A percentile compares a stretch with the other conserved stretches of the same genome.
Evolutionary conservation across 164 flowering plant genomes (phyloP).

Genomic region (Magnolia kwangsiensis): DNA sequence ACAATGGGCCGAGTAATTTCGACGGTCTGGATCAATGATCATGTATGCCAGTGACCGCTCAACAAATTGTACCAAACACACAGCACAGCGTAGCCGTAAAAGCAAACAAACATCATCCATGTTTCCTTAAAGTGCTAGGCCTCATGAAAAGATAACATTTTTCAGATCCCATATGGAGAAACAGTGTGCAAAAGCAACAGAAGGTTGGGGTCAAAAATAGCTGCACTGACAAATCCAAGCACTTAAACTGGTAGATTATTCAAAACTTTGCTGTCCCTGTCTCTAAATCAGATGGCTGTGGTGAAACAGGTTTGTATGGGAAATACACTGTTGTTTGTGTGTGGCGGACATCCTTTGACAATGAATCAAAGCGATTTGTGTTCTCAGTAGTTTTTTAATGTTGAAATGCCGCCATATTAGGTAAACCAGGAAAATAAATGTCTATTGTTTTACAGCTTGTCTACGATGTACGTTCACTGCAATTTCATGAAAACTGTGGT

Average conservation of each 20-base stretch:
- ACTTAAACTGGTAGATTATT: background rate
- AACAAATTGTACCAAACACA: too few species aligned
- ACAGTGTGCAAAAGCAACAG: background rate
- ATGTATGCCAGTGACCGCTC: too few species aligned
- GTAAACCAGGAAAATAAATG: background rate
- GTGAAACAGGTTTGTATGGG: background rate
- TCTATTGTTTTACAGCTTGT: too few species aligned
- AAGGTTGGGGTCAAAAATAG: background rate
- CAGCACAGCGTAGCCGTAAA: too few species aligned
- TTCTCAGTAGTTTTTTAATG: background rate
- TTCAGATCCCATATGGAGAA: too few species aligned
- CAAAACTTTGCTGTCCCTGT: background rate
- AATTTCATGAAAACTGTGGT: too few species aligned
- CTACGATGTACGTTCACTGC: background rate
- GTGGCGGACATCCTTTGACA: background rate
- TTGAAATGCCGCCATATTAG: background rate
- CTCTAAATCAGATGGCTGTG: background rate
- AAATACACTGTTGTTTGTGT: background rate
- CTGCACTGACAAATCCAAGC: background rate
- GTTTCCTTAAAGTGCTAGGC: too few species aligned
- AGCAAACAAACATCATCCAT: too few species aligned
- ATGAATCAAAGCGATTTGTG: background rate
- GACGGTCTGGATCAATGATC: too few species aligned
- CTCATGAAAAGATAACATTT: too few species aligned
- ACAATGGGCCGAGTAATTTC: too few species aligned